Conservation (phyloP, 1,284 basidiomycete species). For the Dichomitus squalens region DNA sequence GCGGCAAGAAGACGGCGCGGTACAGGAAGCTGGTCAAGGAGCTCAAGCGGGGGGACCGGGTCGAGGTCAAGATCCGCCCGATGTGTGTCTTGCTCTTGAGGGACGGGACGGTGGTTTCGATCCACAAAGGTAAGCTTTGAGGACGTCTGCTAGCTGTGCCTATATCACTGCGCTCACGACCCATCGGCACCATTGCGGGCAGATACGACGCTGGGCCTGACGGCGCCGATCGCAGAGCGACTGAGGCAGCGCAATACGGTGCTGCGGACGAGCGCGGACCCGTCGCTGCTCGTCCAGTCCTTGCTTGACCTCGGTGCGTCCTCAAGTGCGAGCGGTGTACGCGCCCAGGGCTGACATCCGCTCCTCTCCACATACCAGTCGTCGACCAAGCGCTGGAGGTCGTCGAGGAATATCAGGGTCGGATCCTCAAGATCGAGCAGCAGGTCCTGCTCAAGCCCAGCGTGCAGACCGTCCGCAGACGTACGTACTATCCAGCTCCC, state of each 20-base stretch:
- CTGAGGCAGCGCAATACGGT: constrained; percentile 59
- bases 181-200: constrained; percentile 16
- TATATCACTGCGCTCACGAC: no score
- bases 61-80: constrained; percentile 59
- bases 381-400: constrained; percentile 70
- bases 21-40: constrained; percentile 44
- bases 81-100: constrained; percentile 67
- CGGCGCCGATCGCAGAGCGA: constrained; percentile 55
- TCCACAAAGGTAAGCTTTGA: constrained; percentile 34
- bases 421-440: constrained; percentile 62
- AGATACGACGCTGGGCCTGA: constrained; percentile 49
- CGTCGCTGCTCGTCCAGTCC: constrained; percentile 62
- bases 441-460: constrained; percentile 59
- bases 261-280: constrained; percentile 59
- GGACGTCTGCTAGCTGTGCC: neutral
- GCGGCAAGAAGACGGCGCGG: constrained; percentile 25
- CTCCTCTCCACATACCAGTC: constrained; percentile 42
- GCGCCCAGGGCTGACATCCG: no score
- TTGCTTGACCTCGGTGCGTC: constrained; percentile 64
- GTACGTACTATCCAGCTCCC: no score
- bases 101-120: constrained; percentile 47
- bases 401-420: constrained; percentile 64
- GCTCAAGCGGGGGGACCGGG: constrained; percentile 61
- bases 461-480: constrained; percentile 56
- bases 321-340: constrained; percentile 4